These are phyloP conservation scores for Epipyxis sp. DNA, from an alignment of 108 stramenopile species.

Conservation along the genomic window DNA sequence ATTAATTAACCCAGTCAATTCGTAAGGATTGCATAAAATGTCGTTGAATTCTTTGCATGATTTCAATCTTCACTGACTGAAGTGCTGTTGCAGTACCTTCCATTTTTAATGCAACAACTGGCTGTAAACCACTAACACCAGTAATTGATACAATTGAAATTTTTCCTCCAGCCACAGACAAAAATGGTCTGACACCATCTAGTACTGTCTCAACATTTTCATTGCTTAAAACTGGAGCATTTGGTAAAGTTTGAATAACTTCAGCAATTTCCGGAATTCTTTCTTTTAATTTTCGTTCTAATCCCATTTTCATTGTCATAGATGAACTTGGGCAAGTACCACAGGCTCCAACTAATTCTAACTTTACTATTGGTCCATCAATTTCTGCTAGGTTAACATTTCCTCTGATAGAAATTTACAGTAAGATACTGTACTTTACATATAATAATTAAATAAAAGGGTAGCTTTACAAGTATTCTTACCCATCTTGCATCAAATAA, in stretches of 20 bases:
- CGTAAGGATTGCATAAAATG: conserved; percentile 89
- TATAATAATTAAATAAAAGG: too few relatives aligned
- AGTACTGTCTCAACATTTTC: conserved; percentile 57
- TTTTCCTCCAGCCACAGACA: conserved; percentile 84
- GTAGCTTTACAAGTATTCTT: too few relatives aligned
- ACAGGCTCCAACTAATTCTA: conserved; percentile 93
- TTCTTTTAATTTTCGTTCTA: conserved; percentile 79
- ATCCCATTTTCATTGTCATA: conserved; percentile 97
- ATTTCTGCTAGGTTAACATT: conserved; percentile 88
- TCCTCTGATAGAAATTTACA: conserved; percentile 79
- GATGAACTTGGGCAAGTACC: conserved; percentile 89
- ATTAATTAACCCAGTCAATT: conserved; percentile 81
- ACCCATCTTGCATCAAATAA: conserved; percentile 56
- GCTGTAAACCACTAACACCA: conserved; percentile 74
- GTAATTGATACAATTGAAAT: conserved; percentile 68
- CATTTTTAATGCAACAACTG: conserved; percentile 80
- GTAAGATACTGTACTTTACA: too few relatives aligned
- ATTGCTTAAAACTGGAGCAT: conserved; percentile 72
- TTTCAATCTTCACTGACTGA: conserved; percentile 87
- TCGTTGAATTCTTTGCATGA: conserved; percentile 85
- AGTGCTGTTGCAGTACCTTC: conserved; percentile 73
- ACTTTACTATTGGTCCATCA: conserved; percentile 86
- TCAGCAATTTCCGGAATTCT: conserved; percentile 93
- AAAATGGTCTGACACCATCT: conserved; percentile 88
- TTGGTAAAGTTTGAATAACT: conserved; percentile 86